Evolutionary conservation across 1,284 basidiomycete genomes (phyloP), one percentile per base, ranked within the genome.

Genomic region (Thecaphora frezii): DNA sequence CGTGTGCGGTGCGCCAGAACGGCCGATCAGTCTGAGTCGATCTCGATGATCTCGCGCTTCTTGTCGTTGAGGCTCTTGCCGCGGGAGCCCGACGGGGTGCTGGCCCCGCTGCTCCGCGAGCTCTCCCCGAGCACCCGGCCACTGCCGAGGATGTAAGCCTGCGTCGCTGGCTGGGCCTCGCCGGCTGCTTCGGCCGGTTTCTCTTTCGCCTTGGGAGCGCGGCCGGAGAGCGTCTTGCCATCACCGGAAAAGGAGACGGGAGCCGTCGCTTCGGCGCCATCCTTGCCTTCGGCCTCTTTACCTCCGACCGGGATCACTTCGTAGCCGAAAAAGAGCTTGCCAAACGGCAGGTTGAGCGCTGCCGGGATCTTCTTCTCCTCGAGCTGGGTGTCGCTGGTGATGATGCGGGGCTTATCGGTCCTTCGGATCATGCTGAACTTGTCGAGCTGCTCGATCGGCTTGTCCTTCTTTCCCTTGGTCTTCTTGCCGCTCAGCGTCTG

Each of bases 341-440:
- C 96, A 63, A 89, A 89, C 0, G 94, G 93, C 26, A 99, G 82
- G 67, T 90, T 89, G 44, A 99, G 83, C 1, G 91, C 88, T 0
- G 91, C 92, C 1, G 96, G 93, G 5, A 90, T 91, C 78, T 89
- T 88, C 49, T 83, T 84, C 37, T 89, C 88, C 7, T 85, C 83
- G 28, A 71, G 91, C 87, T 76, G 81, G 23, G 86, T 87, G 51
- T 88, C 88, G 53, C 89, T 91, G 0, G 92, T 92, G 47, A 97
- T 86, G 44, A 97, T 86, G 28, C 86, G 86, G 21, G 88, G 88
- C 78, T 90, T 86, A 70, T 74, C 75, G 21, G 76, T 78, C 21
- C 71, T 53, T 21, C 74, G 54, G 12, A 78, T 65, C 58, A 70
- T 62, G 51, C 76, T 78, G 51, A 61, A 56, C 1, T 56, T 53